Base-by-base conservation (phyloP, 164 flowering plant species). In the Stephania yunnanensis region DNA sequence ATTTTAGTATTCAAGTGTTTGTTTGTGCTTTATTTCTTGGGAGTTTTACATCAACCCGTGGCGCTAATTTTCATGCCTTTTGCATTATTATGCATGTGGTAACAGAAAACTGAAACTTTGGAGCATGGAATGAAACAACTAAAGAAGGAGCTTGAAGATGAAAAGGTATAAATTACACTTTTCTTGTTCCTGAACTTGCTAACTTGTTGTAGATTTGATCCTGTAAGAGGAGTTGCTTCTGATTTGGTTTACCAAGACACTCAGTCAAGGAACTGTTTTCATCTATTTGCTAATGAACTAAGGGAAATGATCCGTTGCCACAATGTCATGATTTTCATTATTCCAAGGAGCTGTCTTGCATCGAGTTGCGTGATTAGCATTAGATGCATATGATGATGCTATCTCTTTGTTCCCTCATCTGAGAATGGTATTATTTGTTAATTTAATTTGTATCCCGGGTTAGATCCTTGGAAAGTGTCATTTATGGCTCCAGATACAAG, bases 111-210 rank as follows among this genome's bases (percentile, higher is more conserved):
- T 12, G 97, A 91, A 78, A 88, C 86, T 77, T 87, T 96, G 79
- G 94, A 92, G 77, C 79, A 72, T 50, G 97, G 89, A 79, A 69
- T 82, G n/a, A 86, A 74, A 79, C 85, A 80, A 76, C 64, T 88
- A 87, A 80, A 82, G 78, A 84, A 88, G 76, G 91, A 94, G 81
- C 94, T 94, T 71, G 97, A 92, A 80, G 80, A 75, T 75, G 98
- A 94, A 81, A 96, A 94, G 99, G 99, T 96, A 90, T 83, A 80
- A 50, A 66, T 70, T 52, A 46, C 46, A 48, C 25, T 19, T 61
- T 75, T 73, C 20, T 70, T 55, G 63, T 25, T 70, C 12, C 31
- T 48, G 22, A 70, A 1, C 12, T 58, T 71, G 13, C 46, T 65
- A 11, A n/a, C 10, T 29, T 66, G 1, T n/a, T 61, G 69, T 2